Conservation (phyloP, 164 flowering plant species). For the Nymphaea thermarum region DNA sequence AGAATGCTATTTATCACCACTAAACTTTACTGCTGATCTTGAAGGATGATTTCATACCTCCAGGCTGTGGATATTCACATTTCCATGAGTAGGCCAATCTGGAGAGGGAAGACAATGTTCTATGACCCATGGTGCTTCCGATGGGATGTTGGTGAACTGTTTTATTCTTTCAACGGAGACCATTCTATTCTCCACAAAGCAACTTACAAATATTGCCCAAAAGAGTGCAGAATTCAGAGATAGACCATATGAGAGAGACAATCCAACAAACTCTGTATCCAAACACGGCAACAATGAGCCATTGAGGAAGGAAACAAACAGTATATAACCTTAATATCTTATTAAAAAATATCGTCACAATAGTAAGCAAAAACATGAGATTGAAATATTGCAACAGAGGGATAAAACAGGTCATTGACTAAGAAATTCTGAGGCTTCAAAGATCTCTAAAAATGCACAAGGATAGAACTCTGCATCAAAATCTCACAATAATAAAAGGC, state of each 20-base stretch:
- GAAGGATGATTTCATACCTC: constrained; percentile 30
- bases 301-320: no score
- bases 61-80: constrained; percentile 53
- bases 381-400: no score
- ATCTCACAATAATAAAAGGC: no score
- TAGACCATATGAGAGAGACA: constrained; percentile 82
- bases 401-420: no score
- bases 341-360: no score
- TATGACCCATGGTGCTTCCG: constrained; percentile 77
- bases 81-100: constrained; percentile 77
- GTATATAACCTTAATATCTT: no score
- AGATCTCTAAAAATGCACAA: no score
- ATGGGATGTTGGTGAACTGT: constrained; percentile 63
- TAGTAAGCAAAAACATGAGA: no score
- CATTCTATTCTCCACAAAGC: constrained; percentile 79
- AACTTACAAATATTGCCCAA: constrained; percentile 56
- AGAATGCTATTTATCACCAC: no score
- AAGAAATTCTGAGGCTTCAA: no score
- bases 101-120: constrained; percentile 48
- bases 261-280: constrained; percentile 60
- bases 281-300: background rate
- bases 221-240: constrained; percentile 64
- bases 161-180: constrained; percentile 90
- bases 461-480: no score
- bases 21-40: no score